phyloP scores from a whole-genome alignment of 129 eudicot genomes.

The Escallonia rubra region DNA sequence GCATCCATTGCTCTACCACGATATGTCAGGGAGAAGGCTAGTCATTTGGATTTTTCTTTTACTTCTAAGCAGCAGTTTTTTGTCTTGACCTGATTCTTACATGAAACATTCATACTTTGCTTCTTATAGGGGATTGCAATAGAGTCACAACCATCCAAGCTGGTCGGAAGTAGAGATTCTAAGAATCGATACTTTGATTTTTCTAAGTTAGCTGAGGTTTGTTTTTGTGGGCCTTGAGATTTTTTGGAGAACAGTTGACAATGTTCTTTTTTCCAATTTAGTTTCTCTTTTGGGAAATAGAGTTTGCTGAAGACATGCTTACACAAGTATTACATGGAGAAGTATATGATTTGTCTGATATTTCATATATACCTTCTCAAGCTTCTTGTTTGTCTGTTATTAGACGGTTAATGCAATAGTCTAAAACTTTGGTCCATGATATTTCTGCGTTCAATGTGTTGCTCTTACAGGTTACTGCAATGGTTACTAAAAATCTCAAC shows the following conservation, averaged over 20 bases:
- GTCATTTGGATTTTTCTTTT: background rate
- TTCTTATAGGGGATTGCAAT: conserved; percentile 38
- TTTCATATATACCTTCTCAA: no score
- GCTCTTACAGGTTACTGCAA: conserved; percentile 37
- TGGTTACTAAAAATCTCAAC: conserved; percentile 49
- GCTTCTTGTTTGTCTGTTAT: no score
- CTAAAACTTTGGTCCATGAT: background rate
- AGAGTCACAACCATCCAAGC: conserved; percentile 60
- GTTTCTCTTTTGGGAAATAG: no score
- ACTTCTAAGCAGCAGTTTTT: background rate
- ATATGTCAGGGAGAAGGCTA: conserved; percentile 55
- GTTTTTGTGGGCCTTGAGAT: background rate
- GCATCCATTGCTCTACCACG: conserved; percentile 68
- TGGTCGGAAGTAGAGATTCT: conserved; percentile 54
- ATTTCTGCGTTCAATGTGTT: background rate
- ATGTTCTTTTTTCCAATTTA: no score
- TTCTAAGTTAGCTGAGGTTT: conserved; percentile 64
- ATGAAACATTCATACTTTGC: background rate
- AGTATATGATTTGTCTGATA: no score
- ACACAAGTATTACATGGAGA: no score
- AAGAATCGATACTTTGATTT: conserved; percentile 63
- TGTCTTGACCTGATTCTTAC: background rate
- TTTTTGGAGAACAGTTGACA: no score
- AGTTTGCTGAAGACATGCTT: no score
- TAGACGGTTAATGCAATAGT: background rate